These are phyloP conservation scores for Viola odorata DNA, from an alignment of 345 rosid genomes.

Conservation along the genomic window DNA sequence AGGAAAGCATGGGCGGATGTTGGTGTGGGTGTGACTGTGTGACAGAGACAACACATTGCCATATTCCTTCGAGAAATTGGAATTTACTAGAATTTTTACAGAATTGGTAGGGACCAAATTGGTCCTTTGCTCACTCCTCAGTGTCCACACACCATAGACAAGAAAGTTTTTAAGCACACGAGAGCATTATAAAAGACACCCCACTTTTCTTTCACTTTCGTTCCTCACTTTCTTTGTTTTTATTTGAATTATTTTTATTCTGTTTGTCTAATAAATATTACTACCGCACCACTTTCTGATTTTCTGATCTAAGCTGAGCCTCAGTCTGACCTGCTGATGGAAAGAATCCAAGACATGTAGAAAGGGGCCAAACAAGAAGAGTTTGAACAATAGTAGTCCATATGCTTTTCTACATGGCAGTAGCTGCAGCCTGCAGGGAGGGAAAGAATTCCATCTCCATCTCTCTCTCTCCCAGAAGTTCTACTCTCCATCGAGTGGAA, in stretches of 20 bases:
- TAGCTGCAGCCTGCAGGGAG: too few species aligned
- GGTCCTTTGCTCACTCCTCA: not conserved
- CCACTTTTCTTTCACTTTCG: constrained; percentile 29
- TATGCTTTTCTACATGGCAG: too few species aligned
- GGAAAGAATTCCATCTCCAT: not conserved
- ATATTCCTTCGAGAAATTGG: constrained; percentile 73
- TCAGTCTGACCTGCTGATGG: constrained; percentile 9
- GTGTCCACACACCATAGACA: not conserved
- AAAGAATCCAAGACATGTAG: constrained; percentile 40
- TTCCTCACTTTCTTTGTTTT: constrained; percentile 5
- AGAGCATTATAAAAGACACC: constrained; percentile 28
- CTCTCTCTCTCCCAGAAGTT: too few species aligned
- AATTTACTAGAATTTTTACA: too few species aligned
- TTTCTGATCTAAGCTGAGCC: constrained; percentile 12
- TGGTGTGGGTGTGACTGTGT: not conserved
- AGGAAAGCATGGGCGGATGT: constrained; percentile 50
- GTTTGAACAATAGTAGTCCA: too few species aligned
- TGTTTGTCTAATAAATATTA: not conserved
- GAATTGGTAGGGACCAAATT: constrained; percentile 20
- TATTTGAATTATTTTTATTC: not conserved
- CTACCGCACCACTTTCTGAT: constrained; percentile 10
- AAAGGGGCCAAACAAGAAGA: constrained; percentile 35
- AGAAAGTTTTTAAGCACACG: constrained; percentile 24
- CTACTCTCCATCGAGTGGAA: too few species aligned
- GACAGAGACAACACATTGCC: constrained; percentile 52